Evolutionary conservation across 768 basidiomycete genomes (phyloP), one percentile per base, ranked within the genome.

Genomic region (Lactifluus subvellereus): DNA sequence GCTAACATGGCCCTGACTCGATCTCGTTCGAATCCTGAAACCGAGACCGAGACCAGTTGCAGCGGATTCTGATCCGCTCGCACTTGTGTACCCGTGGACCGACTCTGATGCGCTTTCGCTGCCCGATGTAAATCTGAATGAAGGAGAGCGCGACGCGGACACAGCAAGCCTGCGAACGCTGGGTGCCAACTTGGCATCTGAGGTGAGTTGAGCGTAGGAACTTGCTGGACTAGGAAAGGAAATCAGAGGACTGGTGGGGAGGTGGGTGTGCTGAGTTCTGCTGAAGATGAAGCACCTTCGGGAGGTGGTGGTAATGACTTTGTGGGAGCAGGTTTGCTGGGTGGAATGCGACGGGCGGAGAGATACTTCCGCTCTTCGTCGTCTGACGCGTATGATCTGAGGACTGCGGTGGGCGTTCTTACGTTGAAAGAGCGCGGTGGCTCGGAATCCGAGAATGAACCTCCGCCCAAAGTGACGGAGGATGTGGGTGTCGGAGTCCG

Each of bases 31-130:
- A 35, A 64, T 64, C 38, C 63, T 56, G n/a, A 64, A 64, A 32
- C 63, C 63, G 16, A 64, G 63, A 37, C 63, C 63, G 27, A 64
- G 63, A 51, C 63, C 59, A 27, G 63, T 59, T 35, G 62, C 54
- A 51, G 61, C 55, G 11, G 63, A 64, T 33, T 64, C 63, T 6
- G 63, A 64, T 38, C 63, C 63, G 20, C 58, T 60, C 3, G 63
- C 63, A 35, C 63, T 64, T 13, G 63, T 64, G 27, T 64, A 64
- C 3, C 63, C 63, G 1, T 50, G 49, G 2, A 59, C 63, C 6
- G 63, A 64, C 27, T 64, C 63, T 55, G 63, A 60, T 18, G 63
- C 63, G 42, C 63, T 64, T 22, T 64, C 63, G 18, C 63, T 64
- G n/a, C 63, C 63, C 9, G 59, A 60, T 37, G 63, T 56, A 7